Percentiles rank a stretch among this genome's conserved stretches.
phyloP scores from a whole-genome alignment of 345 rosid genomes.

The Chamaenerion angustifolium region DNA sequence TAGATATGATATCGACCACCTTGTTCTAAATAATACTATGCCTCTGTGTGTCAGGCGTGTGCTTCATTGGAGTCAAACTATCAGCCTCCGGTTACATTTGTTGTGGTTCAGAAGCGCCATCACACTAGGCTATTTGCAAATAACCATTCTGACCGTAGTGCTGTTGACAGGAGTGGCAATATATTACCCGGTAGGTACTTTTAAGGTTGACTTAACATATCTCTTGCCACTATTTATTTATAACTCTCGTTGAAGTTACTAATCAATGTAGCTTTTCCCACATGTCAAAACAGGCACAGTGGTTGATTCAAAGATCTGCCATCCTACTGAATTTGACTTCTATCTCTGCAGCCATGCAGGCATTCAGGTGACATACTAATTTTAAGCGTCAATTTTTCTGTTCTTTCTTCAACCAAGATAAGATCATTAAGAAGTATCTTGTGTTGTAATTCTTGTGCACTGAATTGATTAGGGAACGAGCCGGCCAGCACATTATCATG shows the following conservation, averaged over 20 bases:
- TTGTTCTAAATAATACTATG: not conserved
- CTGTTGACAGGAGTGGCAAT: slow-evolving; percentile 88
- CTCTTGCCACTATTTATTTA: not conserved
- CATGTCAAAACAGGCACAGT: slow-evolving; percentile 54
- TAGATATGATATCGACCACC: not conserved
- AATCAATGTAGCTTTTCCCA: not conserved
- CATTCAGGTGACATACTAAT: slow-evolving; percentile 41
- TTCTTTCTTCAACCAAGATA: too few relatives aligned
- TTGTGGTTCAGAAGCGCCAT: slow-evolving; percentile 98
- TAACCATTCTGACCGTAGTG: slow-evolving; percentile 49
- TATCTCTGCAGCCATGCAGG: slow-evolving; percentile 99
- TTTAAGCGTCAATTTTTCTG: not conserved
- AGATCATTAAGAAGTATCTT: too few relatives aligned
- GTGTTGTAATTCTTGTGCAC: too few relatives aligned
- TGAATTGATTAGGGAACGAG: slow-evolving; percentile 57
- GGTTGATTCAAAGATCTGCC: slow-evolving; percentile 95
- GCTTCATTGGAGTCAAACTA: slow-evolving; percentile 92
- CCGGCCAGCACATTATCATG: slow-evolving; percentile 97
- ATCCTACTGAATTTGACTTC: slow-evolving; percentile 94
- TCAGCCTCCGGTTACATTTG: slow-evolving; percentile 98
- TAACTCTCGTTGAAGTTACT: not conserved
- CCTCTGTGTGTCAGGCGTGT: slow-evolving; percentile 48
- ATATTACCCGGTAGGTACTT: slow-evolving; percentile 60
- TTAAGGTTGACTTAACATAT: too few relatives aligned
- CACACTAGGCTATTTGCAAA: slow-evolving; percentile 95